Base-by-base conservation (phyloP, 2,329 filamentous ascomycete genomes). In the Monilinia fructicola region DNA sequence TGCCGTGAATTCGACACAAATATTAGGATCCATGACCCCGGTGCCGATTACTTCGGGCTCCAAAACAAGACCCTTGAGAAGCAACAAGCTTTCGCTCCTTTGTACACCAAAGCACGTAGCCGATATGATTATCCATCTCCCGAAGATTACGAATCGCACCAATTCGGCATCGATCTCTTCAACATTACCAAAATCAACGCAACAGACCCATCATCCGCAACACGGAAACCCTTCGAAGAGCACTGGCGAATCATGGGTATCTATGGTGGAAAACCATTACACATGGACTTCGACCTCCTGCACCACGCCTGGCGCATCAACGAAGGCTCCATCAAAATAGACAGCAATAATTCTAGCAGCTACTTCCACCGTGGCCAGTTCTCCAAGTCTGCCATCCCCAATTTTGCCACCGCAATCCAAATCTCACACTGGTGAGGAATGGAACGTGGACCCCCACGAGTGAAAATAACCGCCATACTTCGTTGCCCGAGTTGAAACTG, bases 1-100 rank as follows among this genome's bases (percentile, higher is more conserved):
- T 64, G 61, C 52, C 11, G 26, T 44, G 28, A 28, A 18, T 64
- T 64, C 4, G 52, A 64, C 18, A 64, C 61, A 23, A 52, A 52
- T 7, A 26, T 64, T 28, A 23, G 16, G 16, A 28, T 64, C 7
- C 16, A 40, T 26, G 10, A 23, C 2, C 26, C 61, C 23, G 10
- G 2, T 23, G 14, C 38, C 14, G 6, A 28, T 35, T 55, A 44
- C n/a, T 62, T 50, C 2, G 44, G 48, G 2, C 44, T 62, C 21
- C 31, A 62, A 38, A 53, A 53, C 31, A 53, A 9, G 14, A 60
- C 56, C 3, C 16, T 10, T 23, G 2, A 11, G 1, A 21, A 16
- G 2, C 1, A 1, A 10, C 23, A 18, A 12, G 18, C 4, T 4
- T 4, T n/a, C 14, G 4, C 21, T 4, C 9, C 42, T 18, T 9